Base-by-base conservation (phyloP, 1,284 basidiomycete genomes). In the Microbotryum scabiosae region DNA sequence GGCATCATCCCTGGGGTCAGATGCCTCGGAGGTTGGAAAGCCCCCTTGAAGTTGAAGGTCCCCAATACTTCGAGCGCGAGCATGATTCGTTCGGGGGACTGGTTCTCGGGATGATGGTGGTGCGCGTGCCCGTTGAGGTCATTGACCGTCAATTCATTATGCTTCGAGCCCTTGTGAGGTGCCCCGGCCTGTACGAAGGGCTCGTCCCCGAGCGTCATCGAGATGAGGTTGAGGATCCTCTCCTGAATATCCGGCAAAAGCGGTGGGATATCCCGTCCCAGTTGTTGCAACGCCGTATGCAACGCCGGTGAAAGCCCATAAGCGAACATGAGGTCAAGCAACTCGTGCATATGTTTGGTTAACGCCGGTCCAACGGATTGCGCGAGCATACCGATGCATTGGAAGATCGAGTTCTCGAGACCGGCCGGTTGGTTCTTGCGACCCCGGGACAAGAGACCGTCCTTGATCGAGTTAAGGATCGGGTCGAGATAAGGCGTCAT, bases 401-500 rank as follows among this genome's bases (percentile, higher is more conserved):
- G 90, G 73, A 99, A 98, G 67, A 98, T 93, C 0, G 94, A 89
- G 65, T 90, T 90, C 76, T 97, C 94, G 36, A 41, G 36, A 41
- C 36, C 36, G 18, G 88, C 85, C 5, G 89, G 88, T 3, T 90
- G 88, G 71, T 90, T 91, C 80, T 94, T 97, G 75, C 87, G 90
- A 51, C 90, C 90, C 71, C 88, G 80, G 71, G 84, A 83, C 71
- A 88, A 85, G 44, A 99, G 76, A 23, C 90, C 90, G 63, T 85
- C 82, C 75, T 97, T 97, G 73, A 97, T 89, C 60, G 90, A 87
- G 55, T 79, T 78, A 82, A 98, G 88, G 61, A 97, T 89, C 4
- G 86, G 84, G 64, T 98, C 94, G 52, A 98, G 82, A 76, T 97
- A 98, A 1, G 86, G 86, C 72, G 93, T 90, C 88, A 98, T 97